Conservation (phyloP, 1,284 basidiomycete species). For the Ceratobasidium theobromae region DNA sequence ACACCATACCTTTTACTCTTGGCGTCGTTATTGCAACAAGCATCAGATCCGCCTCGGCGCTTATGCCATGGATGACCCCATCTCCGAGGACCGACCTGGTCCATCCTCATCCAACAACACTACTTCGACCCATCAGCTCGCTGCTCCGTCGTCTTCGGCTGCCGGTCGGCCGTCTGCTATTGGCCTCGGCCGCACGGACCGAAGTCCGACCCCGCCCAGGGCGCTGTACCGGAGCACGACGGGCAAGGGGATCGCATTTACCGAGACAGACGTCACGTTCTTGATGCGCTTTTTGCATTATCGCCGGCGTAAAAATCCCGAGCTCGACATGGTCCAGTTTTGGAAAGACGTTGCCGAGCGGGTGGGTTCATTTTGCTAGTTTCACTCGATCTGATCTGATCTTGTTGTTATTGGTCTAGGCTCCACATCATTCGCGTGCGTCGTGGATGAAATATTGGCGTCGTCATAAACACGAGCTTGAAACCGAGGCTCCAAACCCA, state of each 20-base stretch:
- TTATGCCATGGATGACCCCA: conserved; percentile 63
- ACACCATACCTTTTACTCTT: conserved; percentile 85
- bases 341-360: conserved; percentile 81
- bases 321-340: conserved; percentile 76
- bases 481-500: conserved; percentile 45
- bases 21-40: conserved; percentile 84
- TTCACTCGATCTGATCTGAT: neutral
- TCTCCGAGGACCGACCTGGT: conserved; percentile 39
- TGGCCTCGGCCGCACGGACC: conserved; percentile 44
- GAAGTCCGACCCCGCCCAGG: conserved; percentile 74
- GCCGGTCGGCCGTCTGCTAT: neutral
- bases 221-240: conserved; percentile 78
- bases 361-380: conserved; percentile 45
- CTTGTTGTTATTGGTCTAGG: conserved; percentile 46
- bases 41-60: conserved; percentile 80
- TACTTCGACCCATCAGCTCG: conserved; percentile 33
- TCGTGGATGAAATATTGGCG: conserved; percentile 90
- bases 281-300: conserved; percentile 72
- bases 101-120: neutral
- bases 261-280: conserved; percentile 72
- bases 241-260: conserved; percentile 82
- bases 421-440: conserved; percentile 80
- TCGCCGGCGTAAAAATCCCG: conserved; percentile 56
- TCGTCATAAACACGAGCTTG: conserved; percentile 76
- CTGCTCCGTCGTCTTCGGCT: conserved; percentile 3